Conservation (phyloP, 2,329 filamentous ascomycete species). For the Grosmannia penicillata region DNA sequence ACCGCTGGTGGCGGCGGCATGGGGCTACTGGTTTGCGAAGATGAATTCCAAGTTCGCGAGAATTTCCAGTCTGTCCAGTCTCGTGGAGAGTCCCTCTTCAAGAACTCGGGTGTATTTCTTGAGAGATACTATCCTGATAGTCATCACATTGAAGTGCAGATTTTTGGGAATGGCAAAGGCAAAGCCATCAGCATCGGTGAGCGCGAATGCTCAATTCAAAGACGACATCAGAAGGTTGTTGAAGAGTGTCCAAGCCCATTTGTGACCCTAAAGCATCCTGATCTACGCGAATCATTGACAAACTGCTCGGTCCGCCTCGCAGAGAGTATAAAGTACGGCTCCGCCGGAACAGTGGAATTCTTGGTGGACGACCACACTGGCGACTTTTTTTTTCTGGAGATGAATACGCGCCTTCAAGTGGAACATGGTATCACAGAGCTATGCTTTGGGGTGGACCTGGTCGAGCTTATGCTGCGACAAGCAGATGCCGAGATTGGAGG, state of each 20-base stretch:
- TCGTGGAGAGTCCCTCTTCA: slow-evolving; percentile 42
- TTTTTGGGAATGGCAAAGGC: slow-evolving; percentile 47
- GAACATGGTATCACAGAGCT: slow-evolving; percentile 70
- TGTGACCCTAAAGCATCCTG: slow-evolving; percentile 19
- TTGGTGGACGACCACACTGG: slow-evolving; percentile 70
- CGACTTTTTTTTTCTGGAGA: slow-evolving; percentile 69
- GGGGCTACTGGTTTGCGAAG: slow-evolving; percentile 22
- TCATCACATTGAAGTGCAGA: slow-evolving; percentile 54
- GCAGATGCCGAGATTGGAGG: slow-evolving; percentile 17
- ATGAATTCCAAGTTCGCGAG: slow-evolving; percentile 37
- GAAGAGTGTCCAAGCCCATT: slow-evolving; percentile 56
- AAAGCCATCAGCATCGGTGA: slow-evolving; percentile 46
- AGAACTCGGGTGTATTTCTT: slow-evolving; percentile 46
- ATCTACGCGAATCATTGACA: slow-evolving; percentile 17
- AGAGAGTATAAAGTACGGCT: slow-evolving; percentile 15
- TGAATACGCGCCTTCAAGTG: slow-evolving; percentile 79
- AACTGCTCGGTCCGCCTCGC: slow-evolving; percentile 3
- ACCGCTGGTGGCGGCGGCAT: slow-evolving; percentile 50
- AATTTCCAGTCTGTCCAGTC: slow-evolving; percentile 23
- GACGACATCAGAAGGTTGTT: slow-evolving; percentile 56
- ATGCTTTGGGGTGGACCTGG: slow-evolving; percentile 60
- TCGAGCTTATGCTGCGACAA: slow-evolving; percentile 32
- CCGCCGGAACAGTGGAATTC: slow-evolving; percentile 40
- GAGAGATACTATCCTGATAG: slow-evolving; percentile 46
- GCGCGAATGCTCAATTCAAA: slow-evolving; percentile 52